Evolutionary conservation across 805 yeast genomes (phyloP).

Genomic region (Diddensiella transvaalensis): DNA sequence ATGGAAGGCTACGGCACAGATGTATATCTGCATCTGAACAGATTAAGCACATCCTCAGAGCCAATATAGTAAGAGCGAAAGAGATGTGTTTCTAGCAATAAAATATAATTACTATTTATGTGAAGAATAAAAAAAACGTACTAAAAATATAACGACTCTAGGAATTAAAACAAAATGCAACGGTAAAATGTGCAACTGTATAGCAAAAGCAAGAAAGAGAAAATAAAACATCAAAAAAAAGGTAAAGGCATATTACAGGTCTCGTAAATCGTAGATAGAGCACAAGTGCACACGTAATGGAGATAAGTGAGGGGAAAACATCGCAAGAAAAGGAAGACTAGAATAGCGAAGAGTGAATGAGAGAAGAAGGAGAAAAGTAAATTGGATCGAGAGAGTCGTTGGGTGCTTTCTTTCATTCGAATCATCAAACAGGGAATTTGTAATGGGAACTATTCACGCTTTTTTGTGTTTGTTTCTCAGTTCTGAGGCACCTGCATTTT

Average conservation of each 20-base stretch:
- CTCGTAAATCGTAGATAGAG: background rate
- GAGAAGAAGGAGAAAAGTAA: too few species aligned
- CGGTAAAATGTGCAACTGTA: background rate
- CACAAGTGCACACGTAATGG: too few species aligned
- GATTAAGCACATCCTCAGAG: conserved; percentile 69
- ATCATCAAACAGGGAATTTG: too few species aligned
- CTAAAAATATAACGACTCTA: background rate
- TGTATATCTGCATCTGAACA: conserved; percentile 79
- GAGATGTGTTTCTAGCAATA: too few species aligned
- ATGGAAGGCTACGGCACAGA: conserved; percentile 97
- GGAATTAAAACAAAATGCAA: background rate
- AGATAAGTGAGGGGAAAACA: too few species aligned
- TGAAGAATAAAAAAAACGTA: background rate
- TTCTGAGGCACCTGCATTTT: conserved; percentile 45
- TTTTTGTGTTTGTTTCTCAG: background rate
- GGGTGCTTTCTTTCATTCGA: too few species aligned
- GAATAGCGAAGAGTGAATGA: too few species aligned
- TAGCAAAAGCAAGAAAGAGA: background rate
- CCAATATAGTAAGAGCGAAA: conserved; percentile 48
- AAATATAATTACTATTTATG: background rate
- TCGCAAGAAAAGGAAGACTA: too few species aligned
- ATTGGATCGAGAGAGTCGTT: too few species aligned
- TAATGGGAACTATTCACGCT: too few species aligned
- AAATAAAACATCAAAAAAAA: background rate
- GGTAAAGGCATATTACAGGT: background rate